A percentile compares a stretch with the other conserved stretches of the same genome.
phyloP scores from a whole-genome alignment of 768 basidiomycete species.

The Strobilomyces dryophilus region DNA sequence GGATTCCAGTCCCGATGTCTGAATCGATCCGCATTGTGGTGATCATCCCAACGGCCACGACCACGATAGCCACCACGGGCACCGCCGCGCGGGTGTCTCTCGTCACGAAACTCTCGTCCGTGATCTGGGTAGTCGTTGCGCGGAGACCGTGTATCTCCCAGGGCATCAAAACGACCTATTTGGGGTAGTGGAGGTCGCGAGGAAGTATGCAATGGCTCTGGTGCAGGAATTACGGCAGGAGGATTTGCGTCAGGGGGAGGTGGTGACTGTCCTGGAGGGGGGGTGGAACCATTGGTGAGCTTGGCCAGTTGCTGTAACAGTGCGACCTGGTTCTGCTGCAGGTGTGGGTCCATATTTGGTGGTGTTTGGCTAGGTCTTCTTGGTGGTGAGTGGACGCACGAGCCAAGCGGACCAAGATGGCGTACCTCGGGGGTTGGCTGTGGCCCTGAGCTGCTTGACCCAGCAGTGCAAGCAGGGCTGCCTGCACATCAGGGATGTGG shows the following conservation, averaged over 20 bases:
- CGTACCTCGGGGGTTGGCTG: constrained; percentile 36
- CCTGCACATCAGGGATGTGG: constrained; percentile 41
- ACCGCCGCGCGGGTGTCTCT: constrained; percentile 50
- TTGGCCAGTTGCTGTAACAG: constrained; percentile 72
- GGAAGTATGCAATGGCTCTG: constrained; percentile 22
- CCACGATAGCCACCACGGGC: constrained; percentile 53
- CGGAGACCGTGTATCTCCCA: constrained; percentile 38
- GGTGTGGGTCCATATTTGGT: constrained; percentile 46
- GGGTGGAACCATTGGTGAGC: constrained; percentile 30
- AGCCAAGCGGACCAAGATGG: not conserved
- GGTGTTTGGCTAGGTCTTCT: constrained; percentile 50
- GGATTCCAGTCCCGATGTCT: constrained; percentile 40
- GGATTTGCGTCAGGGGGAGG: constrained; percentile 19
- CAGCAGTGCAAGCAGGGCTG: constrained; percentile 64
- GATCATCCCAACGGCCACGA: constrained; percentile 66
- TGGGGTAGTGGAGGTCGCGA: not conserved
- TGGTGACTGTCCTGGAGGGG: constrained; percentile 25
- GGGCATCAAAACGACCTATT: constrained; percentile 28
- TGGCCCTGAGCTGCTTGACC: constrained; percentile 54
- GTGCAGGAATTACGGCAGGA: not conserved
- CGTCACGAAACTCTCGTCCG: constrained; percentile 50
- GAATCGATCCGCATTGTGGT: constrained; percentile 38
- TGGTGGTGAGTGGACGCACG: constrained; percentile 1
- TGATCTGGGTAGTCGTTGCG: constrained; percentile 34
- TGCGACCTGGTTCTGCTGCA: constrained; percentile 59